Conservation (phyloP, 495 filamentous ascomycete species). For the Tetracladium setigerum region DNA sequence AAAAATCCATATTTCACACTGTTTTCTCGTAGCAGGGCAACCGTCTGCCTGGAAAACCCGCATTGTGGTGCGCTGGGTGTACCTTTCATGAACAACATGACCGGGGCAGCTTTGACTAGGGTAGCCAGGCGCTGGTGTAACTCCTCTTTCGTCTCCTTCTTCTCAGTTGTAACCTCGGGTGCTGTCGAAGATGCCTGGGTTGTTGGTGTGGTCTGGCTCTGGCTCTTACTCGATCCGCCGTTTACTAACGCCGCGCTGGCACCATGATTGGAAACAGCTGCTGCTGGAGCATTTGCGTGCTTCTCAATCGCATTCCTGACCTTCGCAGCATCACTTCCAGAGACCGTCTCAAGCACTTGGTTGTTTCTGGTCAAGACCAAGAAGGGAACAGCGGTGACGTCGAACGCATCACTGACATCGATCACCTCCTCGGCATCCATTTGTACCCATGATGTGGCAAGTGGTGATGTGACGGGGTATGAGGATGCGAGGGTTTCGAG, state of each 20-base stretch:
- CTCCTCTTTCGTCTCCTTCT: slow-evolving; percentile 64
- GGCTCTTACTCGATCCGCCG: slow-evolving; percentile 24
- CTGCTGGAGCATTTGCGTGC: slow-evolving; percentile 41
- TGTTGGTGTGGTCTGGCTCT: slow-evolving; percentile 37
- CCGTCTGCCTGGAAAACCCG: slow-evolving; percentile 87
- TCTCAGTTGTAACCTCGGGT: slow-evolving; percentile 28
- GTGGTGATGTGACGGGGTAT: slow-evolving; percentile 59
- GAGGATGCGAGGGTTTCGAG: slow-evolving; percentile 76
- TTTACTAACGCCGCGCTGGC: slow-evolving; percentile 22
- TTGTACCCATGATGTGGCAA: slow-evolving; percentile 68
- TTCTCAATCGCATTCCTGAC: slow-evolving; percentile 77
- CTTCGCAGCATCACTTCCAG: slow-evolving; percentile 77
- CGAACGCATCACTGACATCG: slow-evolving; percentile 80
- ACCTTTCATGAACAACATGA: slow-evolving; percentile 96
- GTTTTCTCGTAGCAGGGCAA: slow-evolving; percentile 75
- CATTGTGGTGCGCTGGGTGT: slow-evolving; percentile 89
- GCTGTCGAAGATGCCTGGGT: slow-evolving; percentile 37
- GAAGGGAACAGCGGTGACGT: slow-evolving; percentile 89
- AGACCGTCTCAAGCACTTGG: slow-evolving; percentile 68
- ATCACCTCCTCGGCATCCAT: slow-evolving; percentile 86
- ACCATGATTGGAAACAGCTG: slow-evolving; percentile 19
- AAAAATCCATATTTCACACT: slow-evolving; percentile 97
- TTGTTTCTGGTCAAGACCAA: slow-evolving; percentile 70
- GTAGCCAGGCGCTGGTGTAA: slow-evolving; percentile 67
- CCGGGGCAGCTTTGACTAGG: slow-evolving; percentile 86